phyloP scores from a whole-genome alignment of 2,329 filamentous ascomycete genomes.

The Paraphoma sp. region DNA sequence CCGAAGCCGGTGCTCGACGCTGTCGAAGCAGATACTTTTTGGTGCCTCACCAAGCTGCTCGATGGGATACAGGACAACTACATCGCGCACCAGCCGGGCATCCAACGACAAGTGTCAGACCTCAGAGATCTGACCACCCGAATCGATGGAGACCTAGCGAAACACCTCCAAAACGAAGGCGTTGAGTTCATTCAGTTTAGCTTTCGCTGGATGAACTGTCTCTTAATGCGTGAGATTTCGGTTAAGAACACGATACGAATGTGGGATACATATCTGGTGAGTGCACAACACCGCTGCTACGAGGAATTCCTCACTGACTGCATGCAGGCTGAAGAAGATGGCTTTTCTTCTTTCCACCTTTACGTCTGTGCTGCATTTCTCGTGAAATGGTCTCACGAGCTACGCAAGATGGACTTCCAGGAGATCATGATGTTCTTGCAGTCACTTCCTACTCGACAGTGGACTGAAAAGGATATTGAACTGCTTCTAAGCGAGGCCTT shows the following conservation, averaged over 20 bases:
- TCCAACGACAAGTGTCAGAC: slow-evolving; percentile 89
- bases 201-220: slow-evolving; percentile 99
- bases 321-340: slow-evolving; percentile 89
- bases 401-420: slow-evolving; percentile 97
- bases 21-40: slow-evolving; percentile 97
- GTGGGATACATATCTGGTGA: slow-evolving; percentile 98
- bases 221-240: slow-evolving; percentile 96
- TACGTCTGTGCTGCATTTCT: slow-evolving; percentile 98
- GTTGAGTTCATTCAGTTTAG: slow-evolving; percentile 99
- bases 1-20: slow-evolving; percentile 91
- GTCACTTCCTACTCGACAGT: slow-evolving; percentile 86
- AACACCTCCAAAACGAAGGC: slow-evolving; percentile 86
- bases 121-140: slow-evolving; percentile 88
- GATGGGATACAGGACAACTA: slow-evolving; percentile 99
- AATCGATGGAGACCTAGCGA: slow-evolving; percentile 84
- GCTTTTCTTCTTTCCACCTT: slow-evolving; percentile 96
- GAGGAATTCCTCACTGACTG: slow-evolving; percentile 13
- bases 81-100: slow-evolving; percentile 95
- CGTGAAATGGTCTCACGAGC: slow-evolving; percentile 96
- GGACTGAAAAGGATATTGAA: slow-evolving; percentile 99
- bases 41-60: slow-evolving; percentile 97
- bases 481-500: slow-evolving; percentile 94
- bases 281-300: not conserved
- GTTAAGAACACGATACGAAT: slow-evolving; percentile 97
- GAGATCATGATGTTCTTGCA: slow-evolving; percentile 99